Conservation (phyloP, 345 rosid genomes). For the Turritis glabra region DNA sequence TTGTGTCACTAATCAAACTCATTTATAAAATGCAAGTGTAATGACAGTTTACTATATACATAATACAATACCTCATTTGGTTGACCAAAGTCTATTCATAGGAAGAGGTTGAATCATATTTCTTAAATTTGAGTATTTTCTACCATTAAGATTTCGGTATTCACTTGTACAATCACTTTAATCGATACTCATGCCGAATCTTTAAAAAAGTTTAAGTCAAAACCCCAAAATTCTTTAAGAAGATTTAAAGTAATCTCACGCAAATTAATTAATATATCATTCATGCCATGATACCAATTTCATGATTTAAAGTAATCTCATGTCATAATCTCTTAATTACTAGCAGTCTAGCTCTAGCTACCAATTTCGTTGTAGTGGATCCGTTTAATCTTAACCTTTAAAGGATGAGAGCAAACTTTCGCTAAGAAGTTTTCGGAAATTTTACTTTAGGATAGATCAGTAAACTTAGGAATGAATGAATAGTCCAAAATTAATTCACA, state of each 20-base stretch:
- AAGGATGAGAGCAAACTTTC: background rate
- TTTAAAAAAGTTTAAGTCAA: background rate
- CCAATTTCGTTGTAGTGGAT: background rate
- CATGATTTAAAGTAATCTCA: background rate
- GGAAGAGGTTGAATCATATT: background rate
- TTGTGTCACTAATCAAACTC: no score
- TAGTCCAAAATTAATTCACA: background rate
- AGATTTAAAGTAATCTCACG: background rate
- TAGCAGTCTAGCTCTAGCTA: background rate
- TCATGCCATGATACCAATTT: no score
- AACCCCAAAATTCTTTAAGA: background rate
- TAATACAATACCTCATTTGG: background rate
- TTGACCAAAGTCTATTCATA: background rate
- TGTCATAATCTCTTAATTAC: background rate
- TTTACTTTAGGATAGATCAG: background rate
- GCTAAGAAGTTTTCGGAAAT: background rate
- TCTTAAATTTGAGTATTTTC: background rate
- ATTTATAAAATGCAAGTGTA: background rate
- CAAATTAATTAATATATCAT: no score
- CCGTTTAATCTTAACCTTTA: background rate
- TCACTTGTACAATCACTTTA: background rate
- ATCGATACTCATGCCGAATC: background rate
- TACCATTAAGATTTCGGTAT: background rate
- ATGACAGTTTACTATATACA: no score
- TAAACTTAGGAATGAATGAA: background rate